phyloP scores from a whole-genome alignment of 148 eudicot genomes.

The Chenopodium suecicum region DNA sequence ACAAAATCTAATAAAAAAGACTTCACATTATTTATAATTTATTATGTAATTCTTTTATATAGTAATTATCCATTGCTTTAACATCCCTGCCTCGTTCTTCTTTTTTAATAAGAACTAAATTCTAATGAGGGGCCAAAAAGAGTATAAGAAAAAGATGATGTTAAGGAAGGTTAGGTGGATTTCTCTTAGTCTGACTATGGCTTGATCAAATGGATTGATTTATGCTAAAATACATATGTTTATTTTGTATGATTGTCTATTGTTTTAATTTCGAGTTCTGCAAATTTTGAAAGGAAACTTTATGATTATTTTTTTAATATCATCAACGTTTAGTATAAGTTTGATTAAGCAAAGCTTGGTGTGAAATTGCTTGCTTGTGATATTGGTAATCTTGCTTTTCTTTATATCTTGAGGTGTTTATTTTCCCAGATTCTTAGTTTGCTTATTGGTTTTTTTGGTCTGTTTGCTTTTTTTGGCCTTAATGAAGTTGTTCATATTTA shows the following conservation, averaged over 20 bases:
- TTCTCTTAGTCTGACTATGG: slow-evolving; percentile 11
- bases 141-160: too few relatives aligned
- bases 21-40: too few relatives aligned
- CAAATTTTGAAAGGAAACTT: not conserved
- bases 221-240: not conserved
- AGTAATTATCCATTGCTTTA: too few relatives aligned
- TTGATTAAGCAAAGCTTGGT: too few relatives aligned
- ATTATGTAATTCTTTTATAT: too few relatives aligned
- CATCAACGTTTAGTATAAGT: too few relatives aligned
- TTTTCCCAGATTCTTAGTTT: slow-evolving; percentile 2
- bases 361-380: not conserved
- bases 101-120: too few relatives aligned
- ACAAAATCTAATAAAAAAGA: too few relatives aligned
- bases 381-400: not conserved
- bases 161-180: too few relatives aligned
- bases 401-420: not conserved
- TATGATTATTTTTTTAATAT: too few relatives aligned
- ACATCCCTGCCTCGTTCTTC: too few relatives aligned
- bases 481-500: not conserved
- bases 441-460: not conserved
- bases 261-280: not conserved
- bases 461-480: not conserved
- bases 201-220: not conserved
- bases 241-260: not conserved
- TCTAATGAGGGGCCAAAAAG: too few relatives aligned